A percentile compares a stretch with the other conserved stretches of the same genome.
Conservation (phyloP, 1,139 yeast species). For the Blastobotrys malaysiensis region DNA sequence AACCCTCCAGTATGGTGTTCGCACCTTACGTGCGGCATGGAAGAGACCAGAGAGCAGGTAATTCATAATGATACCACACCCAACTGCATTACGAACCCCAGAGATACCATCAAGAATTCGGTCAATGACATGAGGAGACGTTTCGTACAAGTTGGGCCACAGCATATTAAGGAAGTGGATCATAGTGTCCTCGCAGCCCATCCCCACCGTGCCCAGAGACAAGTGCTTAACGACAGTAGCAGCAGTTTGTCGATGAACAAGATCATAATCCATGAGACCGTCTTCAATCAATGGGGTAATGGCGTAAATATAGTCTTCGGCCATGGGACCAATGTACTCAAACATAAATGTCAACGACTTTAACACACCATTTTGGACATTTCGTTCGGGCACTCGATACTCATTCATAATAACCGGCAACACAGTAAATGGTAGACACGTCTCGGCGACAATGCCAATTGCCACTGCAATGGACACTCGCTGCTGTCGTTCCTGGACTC, state of each 20-base stretch:
- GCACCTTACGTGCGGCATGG: slow-evolving; percentile 87
- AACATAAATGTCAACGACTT: slow-evolving; percentile 91
- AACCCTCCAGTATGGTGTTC: slow-evolving; percentile 79
- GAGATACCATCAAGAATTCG: slow-evolving; percentile 80
- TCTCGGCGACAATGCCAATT: slow-evolving; percentile 92
- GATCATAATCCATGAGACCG: slow-evolving; percentile 86
- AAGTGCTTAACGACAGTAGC: slow-evolving; percentile 81
- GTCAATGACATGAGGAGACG: slow-evolving; percentile 89
- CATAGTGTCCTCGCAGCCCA: slow-evolving; percentile 69
- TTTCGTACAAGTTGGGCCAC: slow-evolving; percentile 82
- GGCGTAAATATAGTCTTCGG: slow-evolving; percentile 78
- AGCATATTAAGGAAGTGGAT: slow-evolving; percentile 69
- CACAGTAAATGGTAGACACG: slow-evolving; percentile 90
- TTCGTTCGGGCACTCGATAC: slow-evolving; percentile 84
- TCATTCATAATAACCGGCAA: slow-evolving; percentile 97
- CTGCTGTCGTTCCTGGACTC: slow-evolving; percentile 92
- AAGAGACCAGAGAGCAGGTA: slow-evolving; percentile 86
- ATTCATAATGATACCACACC: slow-evolving; percentile 67
- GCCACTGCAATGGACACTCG: slow-evolving; percentile 99
- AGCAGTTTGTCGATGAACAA: slow-evolving; percentile 93
- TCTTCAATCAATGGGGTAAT: slow-evolving; percentile 79
- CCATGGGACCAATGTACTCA: slow-evolving; percentile 82
- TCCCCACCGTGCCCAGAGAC: slow-evolving; percentile 73
- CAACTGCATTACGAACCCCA: slow-evolving; percentile 65
- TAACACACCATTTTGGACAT: slow-evolving; percentile 92